Evolutionary conservation across 768 basidiomycete genomes (phyloP), one percentile per base, ranked within the genome.

Genomic region (Hemileccinum rubropunctum): DNA sequence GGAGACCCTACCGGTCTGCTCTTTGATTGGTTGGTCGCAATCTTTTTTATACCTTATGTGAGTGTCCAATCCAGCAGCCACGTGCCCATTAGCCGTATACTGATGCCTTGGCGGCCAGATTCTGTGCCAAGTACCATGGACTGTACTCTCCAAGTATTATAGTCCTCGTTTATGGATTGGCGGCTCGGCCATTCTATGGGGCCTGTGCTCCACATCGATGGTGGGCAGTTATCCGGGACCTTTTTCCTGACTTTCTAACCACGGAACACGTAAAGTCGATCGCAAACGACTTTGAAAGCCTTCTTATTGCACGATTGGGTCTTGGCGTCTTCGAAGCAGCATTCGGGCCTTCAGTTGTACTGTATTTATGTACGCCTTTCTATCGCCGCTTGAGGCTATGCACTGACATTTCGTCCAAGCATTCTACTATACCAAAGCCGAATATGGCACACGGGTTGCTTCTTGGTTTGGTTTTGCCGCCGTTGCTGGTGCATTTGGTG

Each of bases 21-120:
- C n/a, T 90, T 87, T 59, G 87, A 87, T 61, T 89, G 86, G 88
- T 67, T 88, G 39, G 86, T 83, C 49, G 84, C 87, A 1, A 75
- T 77, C 9, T 91, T 91, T 70, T 91, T 84, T 68, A 81, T 91
- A 67, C 81, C 89, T 54, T 91, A 91, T 63, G 87, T 85, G 49
- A 50, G 79, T 68, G 4, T 3, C 9, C 20, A 14, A 1, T 2
- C 23, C 17, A 13, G 32, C 32, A 5, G 6, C n/a, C 47, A 20
- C n/a, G n/a, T 20, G 9, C 20, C 21, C 28, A 9, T 36, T 11
- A 6, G 5, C 36, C 9, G 32, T 15, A 3, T 9, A n/a, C 44
- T 63, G 6, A 58, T 34, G 8, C 17, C 12, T 17, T 13, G 5
- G 10, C 43, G 47, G 13, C 44, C 58, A 90, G 86, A 86, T 90